A percentile compares a stretch with the other conserved stretches of the same genome.
Evolutionary conservation across 805 yeast genomes (phyloP).

Genomic region (Candida golubevii): DNA sequence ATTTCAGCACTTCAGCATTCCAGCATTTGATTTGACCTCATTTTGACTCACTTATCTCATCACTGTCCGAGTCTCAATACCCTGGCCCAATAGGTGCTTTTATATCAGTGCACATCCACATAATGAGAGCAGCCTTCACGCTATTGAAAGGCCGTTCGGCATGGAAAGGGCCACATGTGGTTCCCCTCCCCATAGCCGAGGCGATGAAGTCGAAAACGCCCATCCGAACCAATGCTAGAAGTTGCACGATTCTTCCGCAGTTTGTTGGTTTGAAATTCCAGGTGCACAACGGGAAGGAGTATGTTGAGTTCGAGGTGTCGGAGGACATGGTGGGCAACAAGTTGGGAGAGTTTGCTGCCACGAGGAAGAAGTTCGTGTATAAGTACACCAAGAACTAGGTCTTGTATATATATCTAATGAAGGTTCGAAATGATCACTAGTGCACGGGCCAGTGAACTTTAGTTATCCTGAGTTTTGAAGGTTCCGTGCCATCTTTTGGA

Average conservation of each 20-base stretch:
- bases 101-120: neutral
- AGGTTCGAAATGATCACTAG: no score
- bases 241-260: slow-evolving; percentile 92
- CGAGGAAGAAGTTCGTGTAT: slow-evolving; percentile 83
- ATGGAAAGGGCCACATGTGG: slow-evolving; percentile 81
- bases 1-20: no score
- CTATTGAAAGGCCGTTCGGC: slow-evolving; percentile 34
- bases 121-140: slow-evolving; percentile 33
- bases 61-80: no score
- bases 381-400: slow-evolving; percentile 66
- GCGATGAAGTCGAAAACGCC: slow-evolving; percentile 80
- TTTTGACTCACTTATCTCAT: no score
- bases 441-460: no score
- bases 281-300: slow-evolving; percentile 93
- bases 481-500: no score
- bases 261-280: slow-evolving; percentile 93
- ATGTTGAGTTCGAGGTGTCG: slow-evolving; percentile 77
- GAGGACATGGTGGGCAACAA: slow-evolving; percentile 98
- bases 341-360: slow-evolving; percentile 92
- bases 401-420: slow-evolving; percentile 7
- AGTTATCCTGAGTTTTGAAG: no score
- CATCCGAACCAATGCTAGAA: slow-evolving; percentile 91
- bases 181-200: slow-evolving; percentile 87
- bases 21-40: no score
- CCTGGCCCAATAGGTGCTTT: no score